Evolutionary conservation across 495 filamentous ascomycete species (phyloP).

Genomic region (Xylaria curta): DNA sequence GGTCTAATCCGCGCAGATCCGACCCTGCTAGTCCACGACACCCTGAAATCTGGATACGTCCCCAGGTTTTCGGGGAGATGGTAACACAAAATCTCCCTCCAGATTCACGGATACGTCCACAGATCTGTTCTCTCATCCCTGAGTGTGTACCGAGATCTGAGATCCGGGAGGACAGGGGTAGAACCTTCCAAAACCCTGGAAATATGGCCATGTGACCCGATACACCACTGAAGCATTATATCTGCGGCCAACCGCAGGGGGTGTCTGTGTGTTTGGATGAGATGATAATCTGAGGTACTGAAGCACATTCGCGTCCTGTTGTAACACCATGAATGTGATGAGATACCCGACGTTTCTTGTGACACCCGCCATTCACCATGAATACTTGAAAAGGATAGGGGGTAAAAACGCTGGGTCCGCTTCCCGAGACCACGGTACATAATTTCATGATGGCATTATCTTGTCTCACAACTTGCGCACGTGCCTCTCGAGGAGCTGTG

Average conservation of each 20-base stretch:
- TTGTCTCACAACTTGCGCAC: constrained; percentile 12
- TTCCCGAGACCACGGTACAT: neutral
- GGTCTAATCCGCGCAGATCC: neutral
- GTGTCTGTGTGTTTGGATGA: neutral
- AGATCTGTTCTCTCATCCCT: neutral
- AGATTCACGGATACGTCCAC: neutral
- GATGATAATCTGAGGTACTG: neutral
- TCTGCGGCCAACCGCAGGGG: constrained; percentile 12
- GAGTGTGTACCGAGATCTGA: neutral
- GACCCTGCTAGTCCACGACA: neutral
- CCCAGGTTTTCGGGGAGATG: constrained; percentile 6
- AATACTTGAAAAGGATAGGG: neutral
- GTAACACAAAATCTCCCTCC: neutral
- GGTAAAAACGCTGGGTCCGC: neutral
- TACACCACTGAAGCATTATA: neutral
- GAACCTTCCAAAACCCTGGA: constrained; percentile 2
- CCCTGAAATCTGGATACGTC: neutral
- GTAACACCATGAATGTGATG: constrained; percentile 17
- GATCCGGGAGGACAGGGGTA: neutral
- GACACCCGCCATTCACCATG: neutral
- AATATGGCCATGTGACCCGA: constrained; percentile 2
- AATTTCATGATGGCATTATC: neutral
- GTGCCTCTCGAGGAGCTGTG: neutral
- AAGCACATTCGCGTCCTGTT: constrained; percentile 15
- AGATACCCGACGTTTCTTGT: constrained; percentile 13